Conservation (phyloP, 2,329 filamentous ascomycete species). For the Alternaria arborescens region DNA sequence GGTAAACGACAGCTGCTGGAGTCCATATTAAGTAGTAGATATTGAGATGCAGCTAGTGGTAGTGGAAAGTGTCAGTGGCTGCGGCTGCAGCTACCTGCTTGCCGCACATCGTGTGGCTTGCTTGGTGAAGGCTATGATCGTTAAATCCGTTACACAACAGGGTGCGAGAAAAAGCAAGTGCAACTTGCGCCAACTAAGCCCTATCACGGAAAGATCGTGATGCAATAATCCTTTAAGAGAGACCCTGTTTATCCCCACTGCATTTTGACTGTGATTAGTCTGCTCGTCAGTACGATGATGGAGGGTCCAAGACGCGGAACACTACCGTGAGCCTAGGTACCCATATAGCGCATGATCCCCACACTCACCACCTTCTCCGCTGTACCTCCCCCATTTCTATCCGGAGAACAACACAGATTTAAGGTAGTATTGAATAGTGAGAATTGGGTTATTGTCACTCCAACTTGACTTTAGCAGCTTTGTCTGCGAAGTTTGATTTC, state of each 20-base stretch:
- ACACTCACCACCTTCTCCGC: background rate
- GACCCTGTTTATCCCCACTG: background rate
- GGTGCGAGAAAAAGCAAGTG: background rate
- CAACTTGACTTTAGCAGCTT: background rate
- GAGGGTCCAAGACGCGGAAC: background rate
- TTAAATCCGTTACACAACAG: background rate
- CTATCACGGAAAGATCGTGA: background rate
- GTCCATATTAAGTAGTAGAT: background rate
- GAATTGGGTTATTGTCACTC: background rate
- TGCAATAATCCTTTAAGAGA: background rate
- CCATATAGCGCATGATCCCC: slow-evolving; percentile 4
- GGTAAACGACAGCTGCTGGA: background rate
- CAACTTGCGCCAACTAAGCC: background rate
- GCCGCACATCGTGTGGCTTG: background rate
- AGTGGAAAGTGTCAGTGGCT: background rate
- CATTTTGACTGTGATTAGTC: background rate
- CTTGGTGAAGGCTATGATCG: background rate
- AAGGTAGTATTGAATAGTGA: background rate
- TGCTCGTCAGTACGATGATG: background rate
- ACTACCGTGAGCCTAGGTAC: background rate
- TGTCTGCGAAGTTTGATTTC: background rate
- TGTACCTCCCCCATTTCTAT: background rate
- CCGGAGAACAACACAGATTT: background rate
- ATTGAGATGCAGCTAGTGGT: background rate
- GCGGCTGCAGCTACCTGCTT: background rate